Evolutionary conservation across 805 yeast species (phyloP).

Genomic region (Metschnikowia baotianmanensis): DNA sequence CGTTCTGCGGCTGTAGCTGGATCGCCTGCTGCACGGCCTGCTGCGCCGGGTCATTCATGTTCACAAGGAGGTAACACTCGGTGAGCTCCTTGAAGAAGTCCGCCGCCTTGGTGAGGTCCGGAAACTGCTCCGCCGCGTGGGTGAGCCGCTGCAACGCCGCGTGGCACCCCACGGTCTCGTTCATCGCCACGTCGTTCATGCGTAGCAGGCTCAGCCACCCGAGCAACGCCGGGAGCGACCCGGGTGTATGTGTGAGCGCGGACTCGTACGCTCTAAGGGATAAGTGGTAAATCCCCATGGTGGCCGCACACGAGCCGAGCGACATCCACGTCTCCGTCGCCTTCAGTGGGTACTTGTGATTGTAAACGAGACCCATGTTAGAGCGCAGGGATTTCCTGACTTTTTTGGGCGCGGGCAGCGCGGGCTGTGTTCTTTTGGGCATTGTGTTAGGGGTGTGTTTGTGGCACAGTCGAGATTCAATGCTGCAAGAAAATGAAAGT

Average conservation of each 20-base stretch:
- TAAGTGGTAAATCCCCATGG: conserved; percentile 37
- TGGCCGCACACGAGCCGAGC: conserved; percentile 45
- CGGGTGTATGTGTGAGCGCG: conserved; percentile 43
- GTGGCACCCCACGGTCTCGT: conserved; percentile 40
- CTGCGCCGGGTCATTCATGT: conserved; percentile 53
- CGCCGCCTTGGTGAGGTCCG: conserved; percentile 38
- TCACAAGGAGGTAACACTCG: conserved; percentile 47
- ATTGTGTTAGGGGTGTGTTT: conserved; percentile 1
- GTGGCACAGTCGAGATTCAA: no score
- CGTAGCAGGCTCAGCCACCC: conserved; percentile 44
- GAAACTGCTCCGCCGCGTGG: conserved; percentile 35
- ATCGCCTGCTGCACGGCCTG: conserved; percentile 45
- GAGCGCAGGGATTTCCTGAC: conserved; percentile 9
- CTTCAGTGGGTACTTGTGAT: conserved; percentile 1
- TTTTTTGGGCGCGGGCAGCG: conserved; percentile 16
- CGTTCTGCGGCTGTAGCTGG: conserved; percentile 37
- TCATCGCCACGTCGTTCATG: conserved; percentile 34
- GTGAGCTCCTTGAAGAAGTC: conserved; percentile 49
- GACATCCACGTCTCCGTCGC: conserved; percentile 46
- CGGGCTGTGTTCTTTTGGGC: conserved; percentile 13
- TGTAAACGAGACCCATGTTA: conserved; percentile 1
- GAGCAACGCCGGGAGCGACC: conserved; percentile 38
- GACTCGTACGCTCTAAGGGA: conserved; percentile 45
- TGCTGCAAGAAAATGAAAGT: no score
- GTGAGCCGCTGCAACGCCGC: conserved; percentile 41